phyloP scores from a whole-genome alignment of 805 yeast species.

The Candida verbasci region DNA sequence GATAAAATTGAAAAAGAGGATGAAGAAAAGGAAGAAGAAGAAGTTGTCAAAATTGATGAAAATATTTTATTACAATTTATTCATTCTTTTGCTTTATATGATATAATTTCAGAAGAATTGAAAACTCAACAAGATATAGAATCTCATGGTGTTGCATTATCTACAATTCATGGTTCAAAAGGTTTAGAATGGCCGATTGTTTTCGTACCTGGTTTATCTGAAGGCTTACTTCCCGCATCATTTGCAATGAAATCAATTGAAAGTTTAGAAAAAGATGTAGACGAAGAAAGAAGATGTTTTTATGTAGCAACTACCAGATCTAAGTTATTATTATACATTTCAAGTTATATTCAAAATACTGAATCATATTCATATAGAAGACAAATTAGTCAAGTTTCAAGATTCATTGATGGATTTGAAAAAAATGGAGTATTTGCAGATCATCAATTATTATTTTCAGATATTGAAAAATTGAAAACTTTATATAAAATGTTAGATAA shows the following conservation, averaged over 20 bases:
- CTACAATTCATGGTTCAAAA: conserved; percentile 89
- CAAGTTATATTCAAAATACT: conserved; percentile 17
- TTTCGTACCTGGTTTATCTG: conserved; percentile 68
- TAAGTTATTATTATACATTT: conserved; percentile 48
- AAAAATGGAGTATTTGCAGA: conserved; percentile 7
- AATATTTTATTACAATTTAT: conserved; percentile 23
- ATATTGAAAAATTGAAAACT: conserved; percentile 11
- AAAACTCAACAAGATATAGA: conserved; percentile 5
- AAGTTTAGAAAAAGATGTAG: conserved; percentile 29
- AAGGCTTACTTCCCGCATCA: conserved; percentile 60
- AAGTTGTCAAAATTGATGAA: conserved; percentile 10
- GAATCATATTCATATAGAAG: conserved; percentile 11
- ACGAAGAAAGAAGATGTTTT: conserved; percentile 80
- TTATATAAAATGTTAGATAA: conserved; percentile 16
- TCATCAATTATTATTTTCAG: conserved; percentile 16
- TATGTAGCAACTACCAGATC: conserved; percentile 92
- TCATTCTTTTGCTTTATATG: conserved; percentile 32
- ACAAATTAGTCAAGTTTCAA: conserved; percentile 19
- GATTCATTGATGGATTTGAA: conserved; percentile 20
- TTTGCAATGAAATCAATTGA: conserved; percentile 37
- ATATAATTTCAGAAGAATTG: conserved; percentile 19
- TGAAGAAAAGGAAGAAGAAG: conserved; percentile 5
- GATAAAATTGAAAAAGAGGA: conserved; percentile 11
- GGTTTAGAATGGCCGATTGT: conserved; percentile 97
- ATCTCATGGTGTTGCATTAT: conserved; percentile 37